phyloP scores from a whole-genome alignment of 345 rosid genomes.

The Nephelium lappaceum region DNA sequence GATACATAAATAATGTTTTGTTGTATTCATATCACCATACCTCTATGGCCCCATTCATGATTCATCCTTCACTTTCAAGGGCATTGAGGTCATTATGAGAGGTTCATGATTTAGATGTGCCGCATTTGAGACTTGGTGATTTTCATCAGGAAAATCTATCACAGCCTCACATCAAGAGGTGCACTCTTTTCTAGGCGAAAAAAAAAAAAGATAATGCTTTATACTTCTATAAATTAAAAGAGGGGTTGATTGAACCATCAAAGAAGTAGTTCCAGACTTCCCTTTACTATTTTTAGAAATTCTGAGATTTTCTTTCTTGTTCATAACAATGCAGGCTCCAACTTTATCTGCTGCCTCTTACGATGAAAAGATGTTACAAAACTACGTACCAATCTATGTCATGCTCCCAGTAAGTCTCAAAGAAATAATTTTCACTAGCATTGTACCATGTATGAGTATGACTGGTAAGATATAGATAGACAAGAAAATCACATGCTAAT shows the following conservation, averaged over 20 bases:
- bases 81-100: background rate
- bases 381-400: conserved; percentile 76
- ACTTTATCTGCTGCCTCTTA: conserved; percentile 21
- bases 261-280: background rate
- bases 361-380: conserved; percentile 53
- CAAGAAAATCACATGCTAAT: background rate
- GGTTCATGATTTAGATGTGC: background rate
- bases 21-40: background rate
- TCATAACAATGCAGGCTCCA: conserved; percentile 40
- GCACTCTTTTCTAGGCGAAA: conserved; percentile 6
- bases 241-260: no score
- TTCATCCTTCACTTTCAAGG: background rate
- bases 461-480: background rate
- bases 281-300: background rate
- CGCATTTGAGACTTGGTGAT: background rate
- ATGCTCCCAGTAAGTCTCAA: conserved; percentile 82
- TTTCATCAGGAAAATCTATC: background rate
- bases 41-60: background rate
- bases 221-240: background rate
- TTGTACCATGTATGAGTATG: background rate
- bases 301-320: background rate
- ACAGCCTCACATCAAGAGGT: background rate
- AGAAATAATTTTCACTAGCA: background rate
- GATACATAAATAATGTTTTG: background rate
- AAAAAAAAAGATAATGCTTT: background rate